Evolutionary conservation across 768 basidiomycete species (phyloP).

Genomic region (Rhodotorula kratochvilovae): DNA sequence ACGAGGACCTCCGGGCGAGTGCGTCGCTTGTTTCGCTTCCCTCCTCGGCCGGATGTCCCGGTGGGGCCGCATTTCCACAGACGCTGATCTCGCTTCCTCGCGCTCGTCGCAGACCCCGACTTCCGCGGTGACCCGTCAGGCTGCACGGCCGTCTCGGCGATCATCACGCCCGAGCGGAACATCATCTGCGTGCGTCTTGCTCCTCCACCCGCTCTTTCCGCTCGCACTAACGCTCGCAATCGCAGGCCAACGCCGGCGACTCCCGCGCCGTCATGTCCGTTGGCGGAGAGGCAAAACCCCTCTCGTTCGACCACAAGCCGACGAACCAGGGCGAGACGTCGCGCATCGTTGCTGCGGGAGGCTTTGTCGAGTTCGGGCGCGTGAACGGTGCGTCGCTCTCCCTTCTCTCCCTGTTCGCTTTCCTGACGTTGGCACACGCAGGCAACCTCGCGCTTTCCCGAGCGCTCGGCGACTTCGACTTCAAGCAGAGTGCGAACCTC

Average conservation of each 20-base stretch:
- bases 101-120: conserved; percentile 62
- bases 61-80: not conserved
- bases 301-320: conserved; percentile 96
- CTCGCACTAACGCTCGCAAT: not conserved
- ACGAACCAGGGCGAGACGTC: conserved; percentile 77
- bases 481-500: conserved; percentile 85
- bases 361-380: conserved; percentile 91
- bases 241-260: conserved; percentile 94
- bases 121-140: conserved; percentile 90
- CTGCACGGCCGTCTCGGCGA: conserved; percentile 85
- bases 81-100: not conserved
- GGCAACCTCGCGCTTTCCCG: conserved; percentile 93
- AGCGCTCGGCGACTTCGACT: conserved; percentile 95
- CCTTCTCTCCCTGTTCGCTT: not conserved
- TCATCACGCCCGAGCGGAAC: conserved; percentile 71
- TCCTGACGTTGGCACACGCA: conserved; percentile 51
- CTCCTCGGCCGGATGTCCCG: too few species aligned
- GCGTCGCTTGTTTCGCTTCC: conserved; percentile 16
- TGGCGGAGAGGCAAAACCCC: conserved; percentile 76
- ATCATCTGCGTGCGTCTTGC: conserved; percentile 51
- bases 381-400: conserved; percentile 70
- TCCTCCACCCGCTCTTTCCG: not conserved
- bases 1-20: conserved; percentile 88
- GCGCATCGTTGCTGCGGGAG: conserved; percentile 84
- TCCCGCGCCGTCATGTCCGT: conserved; percentile 82